Percentiles rank a stretch among this genome's conserved stretches.
phyloP scores from a whole-genome alignment of 257 asterid species.

The Ophiorrhiza pumila region DNA sequence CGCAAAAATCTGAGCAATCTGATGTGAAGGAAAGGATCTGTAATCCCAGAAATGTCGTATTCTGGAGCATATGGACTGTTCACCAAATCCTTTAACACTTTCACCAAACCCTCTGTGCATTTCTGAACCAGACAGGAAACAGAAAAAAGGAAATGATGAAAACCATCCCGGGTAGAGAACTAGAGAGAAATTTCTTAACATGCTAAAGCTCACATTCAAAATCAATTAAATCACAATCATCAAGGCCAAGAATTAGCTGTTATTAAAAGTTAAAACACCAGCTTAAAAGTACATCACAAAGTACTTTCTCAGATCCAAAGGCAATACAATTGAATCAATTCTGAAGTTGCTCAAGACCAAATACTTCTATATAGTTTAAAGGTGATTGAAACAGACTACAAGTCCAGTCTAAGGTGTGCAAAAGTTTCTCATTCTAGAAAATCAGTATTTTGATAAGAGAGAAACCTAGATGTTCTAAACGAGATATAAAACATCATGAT shows the following conservation, averaged over 20 bases:
- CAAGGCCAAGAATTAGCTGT: not conserved
- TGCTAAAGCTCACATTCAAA: not conserved
- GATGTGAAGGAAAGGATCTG: constrained; percentile 95
- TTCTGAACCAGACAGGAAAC: constrained; percentile 46
- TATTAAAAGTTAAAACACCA: not conserved
- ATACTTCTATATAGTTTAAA: not conserved
- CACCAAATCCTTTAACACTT: constrained; percentile 69
- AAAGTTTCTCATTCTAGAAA: not conserved
- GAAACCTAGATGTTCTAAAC: not conserved
- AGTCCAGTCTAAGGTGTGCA: not conserved
- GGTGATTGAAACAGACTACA: not conserved
- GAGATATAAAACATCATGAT: too few species aligned
- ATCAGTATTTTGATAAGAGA: not conserved
- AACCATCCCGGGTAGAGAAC: not conserved
- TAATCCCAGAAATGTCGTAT: constrained; percentile 86
- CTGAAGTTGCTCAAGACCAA: not conserved
- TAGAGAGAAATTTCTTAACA: not conserved
- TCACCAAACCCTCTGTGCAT: constrained; percentile 89
- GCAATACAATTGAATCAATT: not conserved
- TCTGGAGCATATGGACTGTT: constrained; percentile 98
- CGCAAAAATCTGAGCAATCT: constrained; percentile 77
- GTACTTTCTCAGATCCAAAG: not conserved
- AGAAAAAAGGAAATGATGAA: constrained; percentile 12
- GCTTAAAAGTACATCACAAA: not conserved
- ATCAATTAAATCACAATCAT: not conserved